Evolutionary conservation across 306 rosid species (phyloP).

Genomic region (Quercus bicolor): DNA sequence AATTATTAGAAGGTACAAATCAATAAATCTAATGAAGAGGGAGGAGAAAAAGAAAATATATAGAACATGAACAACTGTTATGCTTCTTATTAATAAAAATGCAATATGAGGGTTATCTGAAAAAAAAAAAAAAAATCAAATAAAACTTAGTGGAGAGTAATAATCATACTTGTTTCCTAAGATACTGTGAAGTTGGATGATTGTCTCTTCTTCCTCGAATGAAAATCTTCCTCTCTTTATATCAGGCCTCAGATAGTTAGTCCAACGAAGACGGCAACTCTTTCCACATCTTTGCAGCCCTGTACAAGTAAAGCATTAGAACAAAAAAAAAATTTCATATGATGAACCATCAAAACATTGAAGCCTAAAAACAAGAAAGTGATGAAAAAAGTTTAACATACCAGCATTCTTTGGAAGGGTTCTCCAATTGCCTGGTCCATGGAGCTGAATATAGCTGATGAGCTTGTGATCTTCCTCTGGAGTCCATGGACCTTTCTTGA

Average conservation of each 20-base stretch:
- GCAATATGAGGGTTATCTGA: neutral
- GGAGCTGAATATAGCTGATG: slow-evolving; percentile 44
- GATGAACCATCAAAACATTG: neutral
- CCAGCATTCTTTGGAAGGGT: slow-evolving; percentile 89
- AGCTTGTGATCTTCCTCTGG: slow-evolving; percentile 82
- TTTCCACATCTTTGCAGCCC: slow-evolving; percentile 89
- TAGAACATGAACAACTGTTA: neutral
- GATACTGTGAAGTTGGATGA: slow-evolving; percentile 78
- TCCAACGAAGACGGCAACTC: slow-evolving; percentile 97
- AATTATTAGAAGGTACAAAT: neutral
- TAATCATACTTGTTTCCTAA: slow-evolving; percentile 82
- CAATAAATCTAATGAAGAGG: neutral
- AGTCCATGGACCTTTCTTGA: slow-evolving; percentile 97
- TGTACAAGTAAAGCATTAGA: slow-evolving; percentile 4
- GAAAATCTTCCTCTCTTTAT: slow-evolving; percentile 93
- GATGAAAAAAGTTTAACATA: neutral
- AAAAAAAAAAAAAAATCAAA: neutral
- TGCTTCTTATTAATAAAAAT: neutral
- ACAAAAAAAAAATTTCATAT: neutral
- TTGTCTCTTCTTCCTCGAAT: slow-evolving; percentile 90
- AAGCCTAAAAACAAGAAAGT: neutral
- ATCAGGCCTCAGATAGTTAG: slow-evolving; percentile 87
- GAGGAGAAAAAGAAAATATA: neutral
- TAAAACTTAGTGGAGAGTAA: neutral
- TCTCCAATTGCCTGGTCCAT: slow-evolving; percentile 89